Percentiles rank a stretch among this genome's conserved stretches.
These are phyloP conservation scores for Pythium volutum DNA, from an alignment of 352 stramenopile genomes.

Conservation along the genomic window DNA sequence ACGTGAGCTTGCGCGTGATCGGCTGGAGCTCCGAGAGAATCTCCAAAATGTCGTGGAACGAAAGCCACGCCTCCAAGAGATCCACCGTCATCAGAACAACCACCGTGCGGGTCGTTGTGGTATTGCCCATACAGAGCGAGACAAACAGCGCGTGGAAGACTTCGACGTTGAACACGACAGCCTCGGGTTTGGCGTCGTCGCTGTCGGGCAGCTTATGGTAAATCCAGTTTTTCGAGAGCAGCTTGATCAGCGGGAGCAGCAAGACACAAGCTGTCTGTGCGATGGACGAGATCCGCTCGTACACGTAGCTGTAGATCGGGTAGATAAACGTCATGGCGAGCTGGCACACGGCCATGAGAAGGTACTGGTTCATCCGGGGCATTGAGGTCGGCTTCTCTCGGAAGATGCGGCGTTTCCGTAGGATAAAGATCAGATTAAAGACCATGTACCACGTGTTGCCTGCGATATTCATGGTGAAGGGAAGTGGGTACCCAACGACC, in stretches of 20 bases:
- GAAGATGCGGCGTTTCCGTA: background rate
- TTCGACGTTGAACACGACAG: constrained; percentile 49
- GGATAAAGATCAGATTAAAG: constrained; percentile 4
- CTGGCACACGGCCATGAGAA: constrained; percentile 13
- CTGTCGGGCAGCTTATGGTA: constrained; percentile 15
- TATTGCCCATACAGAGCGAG: constrained; percentile 35
- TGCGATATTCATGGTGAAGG: constrained; percentile 39
- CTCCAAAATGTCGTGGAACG: constrained; percentile 23
- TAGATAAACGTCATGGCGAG: constrained; percentile 30
- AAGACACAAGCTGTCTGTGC: constrained; percentile 35
- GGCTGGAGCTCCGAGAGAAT: constrained; percentile 43
- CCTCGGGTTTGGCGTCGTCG: constrained; percentile 37
- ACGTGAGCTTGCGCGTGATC: background rate
- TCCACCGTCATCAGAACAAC: constrained; percentile 33
- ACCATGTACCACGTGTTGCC: constrained; percentile 27
- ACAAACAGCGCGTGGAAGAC: constrained; percentile 52
- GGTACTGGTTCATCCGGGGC: constrained; percentile 6
- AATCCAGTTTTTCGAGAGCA: constrained; percentile 41
- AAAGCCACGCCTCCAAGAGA: constrained; percentile 28
- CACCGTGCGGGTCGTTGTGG: constrained; percentile 26
- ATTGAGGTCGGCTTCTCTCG: background rate
- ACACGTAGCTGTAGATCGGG: constrained; percentile 39
- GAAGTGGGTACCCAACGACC: constrained; percentile 34
- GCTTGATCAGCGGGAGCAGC: constrained; percentile 40
- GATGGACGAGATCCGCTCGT: constrained; percentile 21